Base-by-base conservation (phyloP, 306 rosid genomes). In the Quillaja saponaria region DNA sequence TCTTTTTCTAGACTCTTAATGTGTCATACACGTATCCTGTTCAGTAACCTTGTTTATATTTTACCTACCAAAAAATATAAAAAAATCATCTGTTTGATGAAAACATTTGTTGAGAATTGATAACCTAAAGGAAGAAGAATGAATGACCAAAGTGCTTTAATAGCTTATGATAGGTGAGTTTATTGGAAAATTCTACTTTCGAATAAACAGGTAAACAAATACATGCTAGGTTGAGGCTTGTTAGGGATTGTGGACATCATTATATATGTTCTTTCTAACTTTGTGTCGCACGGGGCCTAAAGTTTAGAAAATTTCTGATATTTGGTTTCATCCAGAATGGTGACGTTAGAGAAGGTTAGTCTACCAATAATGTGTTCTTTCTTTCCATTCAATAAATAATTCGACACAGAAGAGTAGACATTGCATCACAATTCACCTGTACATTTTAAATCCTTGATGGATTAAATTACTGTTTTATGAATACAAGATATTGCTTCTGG, bases 391-490 rank as follows among this genome's bases (percentile, higher is more conserved):
- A 10, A 17, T 33, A 31, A 7, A 15, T 31, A 31, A 48, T 33
- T 31, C 37, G 2, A 25, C 17, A 34, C 18, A 8, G 19, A 50
- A 42, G 1, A 25, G 55, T 44, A 71, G 48, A 25, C 21, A 35
- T 49, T 37, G 40, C 56, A 55, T 38, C 46, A 6, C n/a, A 50
- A 34, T 45, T 10, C 31, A 31, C 28, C 10, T 53, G 49, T 12
- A 49, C 41, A 56, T 49, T 12, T 13, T 41, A 34, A 34, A 16
- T 13, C 48, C 10, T 39, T 20, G 34, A 31, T 17, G 50, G 42
- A 54, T 47, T 34, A 18, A n/a, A 16, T 55, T 13, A 20, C 64
- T 45, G 31, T 21, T 67, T 73, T 10, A 34, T 7, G 15, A 67
- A 55, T 33, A 14, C 45, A 18, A 37, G 13, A 52, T n/a, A n/a